Base-by-base conservation (phyloP, 805 yeast species). In the Spathaspora arborariae region DNA sequence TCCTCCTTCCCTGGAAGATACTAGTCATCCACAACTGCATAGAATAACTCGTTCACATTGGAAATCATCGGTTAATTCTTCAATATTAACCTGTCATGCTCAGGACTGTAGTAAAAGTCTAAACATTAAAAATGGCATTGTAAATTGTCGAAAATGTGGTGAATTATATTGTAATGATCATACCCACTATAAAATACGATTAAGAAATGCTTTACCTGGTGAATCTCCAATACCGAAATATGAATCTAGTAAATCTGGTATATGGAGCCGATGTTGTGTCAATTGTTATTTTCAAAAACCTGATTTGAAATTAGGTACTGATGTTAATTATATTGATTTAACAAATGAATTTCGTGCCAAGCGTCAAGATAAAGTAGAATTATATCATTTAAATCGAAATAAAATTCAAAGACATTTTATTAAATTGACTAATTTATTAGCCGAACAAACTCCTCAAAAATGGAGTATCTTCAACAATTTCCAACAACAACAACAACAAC, bases 101-200 rank as follows among this genome's bases (percentile, higher is more conserved):
- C 48, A 50, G 0, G 54, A 55, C 0, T 84, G 89, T 55, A 46
- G 54, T 7, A 74, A 66, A 44, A 54, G 49, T 4, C 64, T 85
- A 34, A 74, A 67, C 42, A 67, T 78, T 21, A 76, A 80, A 47
- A 77, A 74, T 52, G 88, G 86, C 0, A 63, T 75, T 2, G 79
- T 80, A 5, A 84, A 88, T 59, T 88, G 96, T 63, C 67, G 92
- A 20, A 78, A 77, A 53, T 90, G 96, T 65, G 96, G 96, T 0
- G 57, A 70, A 20, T 60, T 89, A 15, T 88, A 65, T 58, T 89
- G 97, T 60, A 75, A 76, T 49, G 63, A 60, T 22, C 96, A 90
- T 64, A 71, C 89, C 2, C 59, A 67, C 44, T 81, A 72, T 54
- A 69, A 74, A 44, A 72, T 81, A 39, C 78, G 74, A 55, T 64